Percentiles rank a stretch among this genome's conserved stretches.
These are phyloP conservation scores for Vaccinium corymbosum DNA, from an alignment of 148 eudicot species.

Conservation along the genomic window DNA sequence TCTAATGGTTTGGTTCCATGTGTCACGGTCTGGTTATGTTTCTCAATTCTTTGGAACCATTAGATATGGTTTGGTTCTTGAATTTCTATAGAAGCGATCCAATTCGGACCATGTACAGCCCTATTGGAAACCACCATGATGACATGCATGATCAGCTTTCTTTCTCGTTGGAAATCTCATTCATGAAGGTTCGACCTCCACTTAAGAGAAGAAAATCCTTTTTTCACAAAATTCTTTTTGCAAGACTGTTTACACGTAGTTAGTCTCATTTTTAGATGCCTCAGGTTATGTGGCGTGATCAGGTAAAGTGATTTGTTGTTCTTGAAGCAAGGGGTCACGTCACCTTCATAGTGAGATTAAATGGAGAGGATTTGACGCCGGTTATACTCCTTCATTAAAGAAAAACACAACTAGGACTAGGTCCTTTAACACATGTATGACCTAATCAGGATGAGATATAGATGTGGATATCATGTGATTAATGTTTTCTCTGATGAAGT, in stretches of 20 bases:
- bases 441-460: not conserved
- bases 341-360: not conserved
- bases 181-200: not conserved
- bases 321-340: not conserved
- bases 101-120: no score
- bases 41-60: no score
- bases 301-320: not conserved
- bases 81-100: no score
- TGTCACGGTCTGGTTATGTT: no score
- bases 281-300: not conserved
- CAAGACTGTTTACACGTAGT: not conserved
- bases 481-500: slow-evolving; percentile 5
- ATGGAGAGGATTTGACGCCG: not conserved
- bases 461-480: not conserved
- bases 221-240: not conserved
- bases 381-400: not conserved
- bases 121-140: not conserved
- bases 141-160: not conserved
- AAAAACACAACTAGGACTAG: not conserved
- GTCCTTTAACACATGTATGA: not conserved
- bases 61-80: no score
- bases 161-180: not conserved
- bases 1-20: no score
- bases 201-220: not conserved
- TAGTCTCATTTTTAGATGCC: not conserved